Conservation (phyloP, 768 basidiomycete species). For the Dacryopinax primogenitus region DNA sequence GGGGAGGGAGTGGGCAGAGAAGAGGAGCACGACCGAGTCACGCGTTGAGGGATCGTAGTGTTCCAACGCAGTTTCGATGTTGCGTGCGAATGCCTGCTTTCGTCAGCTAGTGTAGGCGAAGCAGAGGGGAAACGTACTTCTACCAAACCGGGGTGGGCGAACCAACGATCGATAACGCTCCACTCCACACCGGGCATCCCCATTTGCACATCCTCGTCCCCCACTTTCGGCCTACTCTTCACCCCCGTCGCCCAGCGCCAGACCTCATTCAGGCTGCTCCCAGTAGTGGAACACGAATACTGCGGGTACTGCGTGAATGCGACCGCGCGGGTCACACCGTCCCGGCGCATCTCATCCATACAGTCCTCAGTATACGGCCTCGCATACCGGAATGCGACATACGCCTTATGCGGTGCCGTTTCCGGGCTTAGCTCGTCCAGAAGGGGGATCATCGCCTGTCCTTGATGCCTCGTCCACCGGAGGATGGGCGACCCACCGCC, state of each 20-base stretch:
- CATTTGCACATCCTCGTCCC: constrained; percentile 31
- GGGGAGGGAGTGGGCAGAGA: constrained; percentile 94
- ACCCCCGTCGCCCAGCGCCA: constrained; percentile 35
- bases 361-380: constrained; percentile 76
- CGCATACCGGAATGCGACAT: constrained; percentile 92
- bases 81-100: constrained; percentile 73
- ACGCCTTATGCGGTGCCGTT: constrained; percentile 90
- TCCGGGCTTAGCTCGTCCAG: constrained; percentile 89
- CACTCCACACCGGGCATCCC: constrained; percentile 63
- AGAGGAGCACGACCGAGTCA: constrained; percentile 67
- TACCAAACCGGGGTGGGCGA: constrained; percentile 84
- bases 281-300: constrained; percentile 96
- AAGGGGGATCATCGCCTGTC: constrained; percentile 74
- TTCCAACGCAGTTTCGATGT: constrained; percentile 65
- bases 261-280: constrained; percentile 91
- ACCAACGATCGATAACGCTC: constrained; percentile 98
- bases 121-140: constrained; percentile 44
- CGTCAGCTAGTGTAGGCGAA: constrained; percentile 6
- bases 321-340: constrained; percentile 82
- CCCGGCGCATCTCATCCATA: constrained; percentile 67
- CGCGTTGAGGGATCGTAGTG: constrained; percentile 58
- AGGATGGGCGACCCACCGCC: constrained; percentile 96
- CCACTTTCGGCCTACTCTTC: constrained; percentile 11
- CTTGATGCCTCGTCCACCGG: constrained; percentile 76
- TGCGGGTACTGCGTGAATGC: constrained; percentile 99